Percentiles rank a stretch among this genome's conserved stretches.
These are phyloP conservation scores for Plasmodium cynomolgi DNA, from an alignment of 169 alveolate genomes.

Conservation along the genomic window DNA sequence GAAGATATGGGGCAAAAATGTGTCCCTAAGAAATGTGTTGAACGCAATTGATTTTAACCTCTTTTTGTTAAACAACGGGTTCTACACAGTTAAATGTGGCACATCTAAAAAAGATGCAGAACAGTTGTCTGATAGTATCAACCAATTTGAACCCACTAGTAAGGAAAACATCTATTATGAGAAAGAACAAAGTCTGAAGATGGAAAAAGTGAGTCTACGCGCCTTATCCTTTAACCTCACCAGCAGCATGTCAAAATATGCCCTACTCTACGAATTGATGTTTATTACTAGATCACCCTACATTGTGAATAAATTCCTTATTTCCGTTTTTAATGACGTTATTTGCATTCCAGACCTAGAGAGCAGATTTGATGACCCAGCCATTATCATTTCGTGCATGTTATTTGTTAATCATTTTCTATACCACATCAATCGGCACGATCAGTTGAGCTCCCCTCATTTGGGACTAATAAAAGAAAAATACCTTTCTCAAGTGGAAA, in stretches of 20 bases:
- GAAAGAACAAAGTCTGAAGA: slow-evolving; percentile 52
- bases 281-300: slow-evolving; percentile 68
- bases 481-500: slow-evolving; percentile 41
- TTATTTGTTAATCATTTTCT: slow-evolving; percentile 68
- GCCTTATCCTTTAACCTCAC: slow-evolving; percentile 40
- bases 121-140: background rate
- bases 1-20: slow-evolving; percentile 16
- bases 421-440: slow-evolving; percentile 29
- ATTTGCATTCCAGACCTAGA: slow-evolving; percentile 53
- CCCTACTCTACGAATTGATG: slow-evolving; percentile 59
- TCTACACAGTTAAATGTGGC: background rate
- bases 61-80: slow-evolving; percentile 11
- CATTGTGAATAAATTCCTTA: slow-evolving; percentile 48
- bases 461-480: background rate
- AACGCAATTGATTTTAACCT: slow-evolving; percentile 39
- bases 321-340: slow-evolving; percentile 69
- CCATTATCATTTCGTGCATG: slow-evolving; percentile 54
- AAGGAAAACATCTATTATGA: slow-evolving; percentile 50
- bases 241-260: slow-evolving; percentile 24
- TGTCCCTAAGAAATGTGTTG: slow-evolving; percentile 45
- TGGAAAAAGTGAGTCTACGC: slow-evolving; percentile 49
- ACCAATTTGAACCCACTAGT: slow-evolving; percentile 36
- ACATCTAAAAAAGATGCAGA: slow-evolving; percentile 3
- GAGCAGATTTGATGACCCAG: slow-evolving; percentile 21
- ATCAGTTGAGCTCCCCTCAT: background rate